phyloP scores from a whole-genome alignment of 768 basidiomycete species.

The Gloeostereum incarnatum region DNA sequence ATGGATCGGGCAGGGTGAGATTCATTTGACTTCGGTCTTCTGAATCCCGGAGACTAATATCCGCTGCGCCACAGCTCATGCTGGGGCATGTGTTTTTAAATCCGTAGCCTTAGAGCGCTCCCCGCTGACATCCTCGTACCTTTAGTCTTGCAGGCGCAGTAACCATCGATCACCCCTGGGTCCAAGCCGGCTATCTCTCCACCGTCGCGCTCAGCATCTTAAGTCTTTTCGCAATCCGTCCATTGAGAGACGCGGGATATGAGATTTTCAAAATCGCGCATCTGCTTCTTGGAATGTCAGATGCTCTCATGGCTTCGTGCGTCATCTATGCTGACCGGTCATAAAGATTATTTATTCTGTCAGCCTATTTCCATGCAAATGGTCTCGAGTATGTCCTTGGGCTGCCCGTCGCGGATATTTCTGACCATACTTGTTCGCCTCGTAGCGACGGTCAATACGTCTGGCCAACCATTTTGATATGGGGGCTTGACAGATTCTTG shows the following conservation, averaged over 20 bases:
- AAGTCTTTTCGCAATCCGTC: slow-evolving; percentile 36
- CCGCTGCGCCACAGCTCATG: too few relatives aligned
- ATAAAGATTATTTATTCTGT: slow-evolving; percentile 26
- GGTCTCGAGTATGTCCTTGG: slow-evolving; percentile 16
- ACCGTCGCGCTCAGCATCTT: slow-evolving; percentile 30
- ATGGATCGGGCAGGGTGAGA: slow-evolving; percentile 20
- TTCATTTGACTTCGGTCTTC: too few relatives aligned
- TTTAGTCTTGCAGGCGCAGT: too few relatives aligned
- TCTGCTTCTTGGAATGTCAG: slow-evolving; percentile 29
- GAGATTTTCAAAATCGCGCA: slow-evolving; percentile 46
- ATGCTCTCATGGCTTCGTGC: slow-evolving; percentile 1
- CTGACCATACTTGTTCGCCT: too few relatives aligned
- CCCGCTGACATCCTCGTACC: too few relatives aligned
- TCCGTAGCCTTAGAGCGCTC: too few relatives aligned
- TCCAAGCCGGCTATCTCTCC: slow-evolving; percentile 28
- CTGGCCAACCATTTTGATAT: slow-evolving; percentile 43
- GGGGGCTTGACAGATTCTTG: slow-evolving; percentile 45
- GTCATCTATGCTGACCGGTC: slow-evolving; percentile 13
- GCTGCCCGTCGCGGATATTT: neutral
- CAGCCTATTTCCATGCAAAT: slow-evolving; percentile 30
- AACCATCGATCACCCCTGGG: slow-evolving; percentile 14
- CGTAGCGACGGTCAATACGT: slow-evolving; percentile 28
- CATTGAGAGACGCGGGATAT: slow-evolving; percentile 34
- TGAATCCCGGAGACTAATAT: too few relatives aligned
- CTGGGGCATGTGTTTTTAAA: too few relatives aligned